Base-by-base conservation (phyloP, 495 filamentous ascomycete species). In the Penicillium dipodomyicola region DNA sequence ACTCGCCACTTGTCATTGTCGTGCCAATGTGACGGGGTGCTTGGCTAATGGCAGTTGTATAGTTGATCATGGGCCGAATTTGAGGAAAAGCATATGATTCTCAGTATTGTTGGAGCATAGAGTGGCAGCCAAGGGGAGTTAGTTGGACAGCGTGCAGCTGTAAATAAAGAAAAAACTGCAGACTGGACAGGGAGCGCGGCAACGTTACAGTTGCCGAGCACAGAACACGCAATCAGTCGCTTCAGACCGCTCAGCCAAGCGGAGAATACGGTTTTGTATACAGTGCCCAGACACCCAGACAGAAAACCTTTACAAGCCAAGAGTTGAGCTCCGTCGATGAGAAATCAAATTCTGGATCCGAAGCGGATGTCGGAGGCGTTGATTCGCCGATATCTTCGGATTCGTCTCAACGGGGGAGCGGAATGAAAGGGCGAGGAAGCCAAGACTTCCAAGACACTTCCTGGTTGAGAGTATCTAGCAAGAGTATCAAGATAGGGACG, bases 361-460 rank as follows among this genome's bases (percentile, higher is more conserved):
- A 52, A 41, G 49, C 51, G 42, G 42, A 29, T 25, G 10, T 37
- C 22, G 14, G 17, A 23, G 10, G 22, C 14, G 20, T 12, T 54
- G 52, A 54, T 47, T 54, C 52, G 52, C 30, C 23, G 1, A 32
- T 0, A 46, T 27, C 20, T 29, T 29, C 40, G 12, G 46, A 45
- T 55, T 60, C 42, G 23, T 40, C 41, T 49, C 17, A 32, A 39
- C 50, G 56, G 46, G 52, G 54, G 29, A 57, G 59, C 55, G 59
- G 51, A 62, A 58, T 51, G 50, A 45, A 50, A 54, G 54, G 48
- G 40, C 8, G 23, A 25, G 39, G 41, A 11, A 47, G 58, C 52
- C 58, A 60, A 56, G 52, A 56, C 46, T 48, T 33, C 17, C 47
- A 50, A 41, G 11, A 23, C 23, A 39, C 23, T 15, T 35, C 17